Evolutionary conservation across 768 basidiomycete genomes (phyloP).

Genomic region (Gloeostereum incarnatum): DNA sequence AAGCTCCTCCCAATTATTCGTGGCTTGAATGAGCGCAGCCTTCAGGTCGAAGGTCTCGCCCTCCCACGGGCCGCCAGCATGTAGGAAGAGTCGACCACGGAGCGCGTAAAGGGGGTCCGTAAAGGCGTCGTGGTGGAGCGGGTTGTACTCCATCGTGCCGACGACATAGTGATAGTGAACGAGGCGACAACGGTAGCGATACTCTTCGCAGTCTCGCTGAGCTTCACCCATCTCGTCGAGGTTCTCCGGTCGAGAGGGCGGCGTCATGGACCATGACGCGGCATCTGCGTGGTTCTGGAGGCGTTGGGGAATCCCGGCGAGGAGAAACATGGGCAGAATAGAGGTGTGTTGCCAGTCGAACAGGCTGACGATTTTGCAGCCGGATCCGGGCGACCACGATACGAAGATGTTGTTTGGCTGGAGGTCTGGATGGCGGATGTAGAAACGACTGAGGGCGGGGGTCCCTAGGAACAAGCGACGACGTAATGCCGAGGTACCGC

Average conservation of each 20-base stretch:
- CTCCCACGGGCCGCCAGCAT: constrained; percentile 38
- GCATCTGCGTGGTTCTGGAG: constrained; percentile 39
- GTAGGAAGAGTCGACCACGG: constrained; percentile 30
- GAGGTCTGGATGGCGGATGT: constrained; percentile 47
- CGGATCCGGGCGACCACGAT: constrained; percentile 32
- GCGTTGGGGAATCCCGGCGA: constrained; percentile 29
- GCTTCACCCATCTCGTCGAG: constrained; percentile 28
- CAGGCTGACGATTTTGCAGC: constrained; percentile 28
- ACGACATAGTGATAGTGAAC: constrained; percentile 40
- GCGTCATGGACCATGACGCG: constrained; percentile 24
- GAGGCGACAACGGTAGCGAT: constrained; percentile 34
- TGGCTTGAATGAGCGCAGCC: constrained; percentile 32
- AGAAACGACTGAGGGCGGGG: constrained; percentile 27
- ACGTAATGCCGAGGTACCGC: constrained; percentile 36
- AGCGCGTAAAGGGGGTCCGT: constrained; percentile 25
- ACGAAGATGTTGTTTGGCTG: constrained; percentile 40
- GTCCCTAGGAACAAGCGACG: constrained; percentile 34
- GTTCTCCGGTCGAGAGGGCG: constrained; percentile 34
- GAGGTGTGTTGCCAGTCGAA: constrained; percentile 49
- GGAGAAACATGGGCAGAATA: constrained; percentile 44
- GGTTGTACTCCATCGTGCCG: constrained; percentile 34
- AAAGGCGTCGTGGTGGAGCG: constrained; percentile 28
- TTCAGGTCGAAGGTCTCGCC: constrained; percentile 40
- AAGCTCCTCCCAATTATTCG: constrained; percentile 31
- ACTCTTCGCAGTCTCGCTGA: constrained; percentile 19